Conservation (phyloP, 2,329 filamentous ascomycete species). For the Metarhizium anisopliae region DNA sequence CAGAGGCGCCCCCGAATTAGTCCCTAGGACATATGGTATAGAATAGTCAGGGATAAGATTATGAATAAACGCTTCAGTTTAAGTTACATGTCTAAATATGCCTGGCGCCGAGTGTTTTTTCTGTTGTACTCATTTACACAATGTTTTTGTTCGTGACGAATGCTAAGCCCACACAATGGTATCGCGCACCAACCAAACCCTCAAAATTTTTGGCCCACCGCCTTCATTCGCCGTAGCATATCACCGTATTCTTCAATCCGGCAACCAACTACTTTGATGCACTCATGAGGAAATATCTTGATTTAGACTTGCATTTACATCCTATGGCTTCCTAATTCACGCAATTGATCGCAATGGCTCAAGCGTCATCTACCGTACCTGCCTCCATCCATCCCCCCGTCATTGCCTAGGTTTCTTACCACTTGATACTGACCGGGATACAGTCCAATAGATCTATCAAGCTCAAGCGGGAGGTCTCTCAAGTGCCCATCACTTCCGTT, state of each 20-base stretch:
- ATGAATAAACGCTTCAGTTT: too few species aligned
- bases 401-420: background rate
- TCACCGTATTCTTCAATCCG: background rate
- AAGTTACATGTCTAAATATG: too few species aligned
- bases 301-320: background rate
- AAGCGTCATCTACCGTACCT: background rate
- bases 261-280: background rate
- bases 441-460: constrained; percentile 7
- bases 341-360: background rate
- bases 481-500: constrained; percentile 52
- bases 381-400: background rate
- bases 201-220: background rate
- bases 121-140: too few species aligned
- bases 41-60: too few species aligned
- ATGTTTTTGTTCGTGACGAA: background rate
- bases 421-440: background rate
- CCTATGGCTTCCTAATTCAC: background rate
- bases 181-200: background rate
- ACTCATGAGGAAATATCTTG: background rate
- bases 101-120: too few species aligned
- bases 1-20: background rate
- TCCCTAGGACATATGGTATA: background rate
- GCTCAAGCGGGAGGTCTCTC: constrained; percentile 28
- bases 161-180: background rate
- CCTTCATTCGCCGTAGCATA: background rate